Conservation (phyloP, 306 rosid species). For the Cicer cuneatum region DNA sequence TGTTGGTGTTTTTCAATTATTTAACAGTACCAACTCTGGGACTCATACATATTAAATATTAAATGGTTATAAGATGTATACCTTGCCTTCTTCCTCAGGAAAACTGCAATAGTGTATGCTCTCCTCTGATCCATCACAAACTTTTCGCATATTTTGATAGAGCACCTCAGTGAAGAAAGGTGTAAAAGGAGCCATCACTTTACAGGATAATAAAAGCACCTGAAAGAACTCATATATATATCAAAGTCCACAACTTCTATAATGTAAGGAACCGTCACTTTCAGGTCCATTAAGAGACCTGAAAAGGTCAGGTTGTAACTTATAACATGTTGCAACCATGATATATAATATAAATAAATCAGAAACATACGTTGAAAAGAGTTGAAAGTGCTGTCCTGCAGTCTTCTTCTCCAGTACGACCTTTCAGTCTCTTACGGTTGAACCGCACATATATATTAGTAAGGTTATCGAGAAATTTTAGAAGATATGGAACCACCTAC, state of each 20-base stretch:
- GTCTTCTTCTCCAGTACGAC: conserved; percentile 95
- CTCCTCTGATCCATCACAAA: conserved; percentile 67
- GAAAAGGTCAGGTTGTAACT: conserved; percentile 4
- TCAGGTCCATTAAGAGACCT: conserved; percentile 26
- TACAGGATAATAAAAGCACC: conserved; percentile 92
- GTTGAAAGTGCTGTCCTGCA: conserved; percentile 92
- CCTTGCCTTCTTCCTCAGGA: conserved; percentile 87
- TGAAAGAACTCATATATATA: conserved; percentile 45
- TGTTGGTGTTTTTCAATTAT: neutral
- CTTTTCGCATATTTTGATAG: conserved; percentile 91
- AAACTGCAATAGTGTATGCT: conserved; percentile 88
- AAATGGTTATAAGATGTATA: conserved; percentile 40
- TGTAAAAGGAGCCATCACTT: conserved; percentile 98
- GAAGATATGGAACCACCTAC: conserved; percentile 95
- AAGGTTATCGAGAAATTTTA: conserved; percentile 93
- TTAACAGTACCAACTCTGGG: neutral
- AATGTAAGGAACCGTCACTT: conserved; percentile 18
- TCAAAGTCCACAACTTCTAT: conserved; percentile 21
- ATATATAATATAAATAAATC: conserved; percentile 34
- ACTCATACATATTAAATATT: conserved; percentile 2
- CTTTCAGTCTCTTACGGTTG: conserved; percentile 98
- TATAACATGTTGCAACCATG: neutral
- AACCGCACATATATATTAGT: conserved; percentile 93
- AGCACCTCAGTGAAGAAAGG: conserved; percentile 96
- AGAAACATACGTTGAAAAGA: conserved; percentile 73